Evolutionary conservation across 1,284 basidiomycete species (phyloP).

Genomic region (Tylopilus sp.): DNA sequence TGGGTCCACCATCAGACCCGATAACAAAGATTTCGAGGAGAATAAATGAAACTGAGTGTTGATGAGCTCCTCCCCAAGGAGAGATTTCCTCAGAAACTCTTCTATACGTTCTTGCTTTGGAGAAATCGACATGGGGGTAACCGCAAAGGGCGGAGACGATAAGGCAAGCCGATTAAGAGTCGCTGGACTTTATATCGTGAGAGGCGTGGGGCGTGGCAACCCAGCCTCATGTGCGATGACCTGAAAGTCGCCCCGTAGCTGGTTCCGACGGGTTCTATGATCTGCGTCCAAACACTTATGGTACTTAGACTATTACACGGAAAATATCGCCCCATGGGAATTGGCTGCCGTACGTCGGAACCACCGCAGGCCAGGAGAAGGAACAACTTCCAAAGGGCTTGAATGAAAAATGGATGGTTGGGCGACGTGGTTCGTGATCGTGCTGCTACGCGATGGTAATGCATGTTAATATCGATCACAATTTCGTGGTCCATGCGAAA

Average conservation of each 20-base stretch:
- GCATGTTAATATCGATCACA: not conserved
- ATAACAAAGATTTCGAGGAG: constrained; percentile 5
- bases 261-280: too few relatives aligned
- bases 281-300: not conserved
- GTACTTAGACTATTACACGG: not conserved
- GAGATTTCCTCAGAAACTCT: constrained; percentile 21
- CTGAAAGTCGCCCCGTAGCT: not conserved
- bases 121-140: not conserved
- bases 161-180: not conserved
- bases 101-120: constrained; percentile 3
- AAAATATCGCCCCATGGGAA: not conserved
- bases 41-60: constrained; percentile 25
- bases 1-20: not conserved
- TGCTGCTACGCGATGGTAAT: not conserved
- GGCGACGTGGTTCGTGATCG: too few relatives aligned
- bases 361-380: not conserved
- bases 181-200: not conserved
- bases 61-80: constrained; percentile 21
- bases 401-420: too few relatives aligned
- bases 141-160: not conserved
- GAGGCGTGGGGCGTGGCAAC: not conserved
- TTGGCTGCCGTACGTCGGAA: not conserved
- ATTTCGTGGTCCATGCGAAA: not conserved
- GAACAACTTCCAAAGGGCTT: not conserved
- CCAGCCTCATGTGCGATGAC: not conserved